Evolutionary conservation across 2,329 filamentous ascomycete genomes (phyloP).

Genomic region (Beauveria caledonica): DNA sequence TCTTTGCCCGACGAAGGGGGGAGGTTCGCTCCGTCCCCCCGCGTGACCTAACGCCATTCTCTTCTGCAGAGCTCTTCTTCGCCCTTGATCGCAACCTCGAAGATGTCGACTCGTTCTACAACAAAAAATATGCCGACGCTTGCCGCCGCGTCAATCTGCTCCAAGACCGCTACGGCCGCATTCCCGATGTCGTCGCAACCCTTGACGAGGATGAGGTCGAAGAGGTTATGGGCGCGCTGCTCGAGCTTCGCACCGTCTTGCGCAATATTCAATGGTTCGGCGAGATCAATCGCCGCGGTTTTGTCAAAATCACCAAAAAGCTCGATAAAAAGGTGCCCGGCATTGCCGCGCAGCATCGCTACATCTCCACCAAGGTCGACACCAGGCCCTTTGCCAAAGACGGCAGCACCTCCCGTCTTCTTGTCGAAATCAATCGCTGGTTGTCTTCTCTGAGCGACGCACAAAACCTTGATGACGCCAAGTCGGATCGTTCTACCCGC

Average conservation of each 20-base stretch:
- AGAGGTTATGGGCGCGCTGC: conserved; percentile 80
- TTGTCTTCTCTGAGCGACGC: conserved; percentile 72
- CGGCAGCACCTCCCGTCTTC: conserved; percentile 37
- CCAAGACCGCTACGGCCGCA: conserved; percentile 76
- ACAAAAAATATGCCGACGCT: conserved; percentile 84
- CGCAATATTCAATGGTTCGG: conserved; percentile 96
- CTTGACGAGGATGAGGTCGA: conserved; percentile 85
- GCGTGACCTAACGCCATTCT: conserved; percentile 16
- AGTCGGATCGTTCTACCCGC: conserved; percentile 63
- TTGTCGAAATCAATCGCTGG: conserved; percentile 77
- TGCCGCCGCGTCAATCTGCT: conserved; percentile 77
- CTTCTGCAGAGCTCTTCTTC: conserved; percentile 79
- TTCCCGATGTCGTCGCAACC: conserved; percentile 58
- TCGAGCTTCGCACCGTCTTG: conserved; percentile 80
- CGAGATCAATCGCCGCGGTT: conserved; percentile 89
- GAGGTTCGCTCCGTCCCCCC: conserved; percentile 24
- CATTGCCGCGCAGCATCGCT: conserved; percentile 70
- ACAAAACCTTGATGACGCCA: conserved; percentile 66
- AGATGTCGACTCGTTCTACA: conserved; percentile 94
- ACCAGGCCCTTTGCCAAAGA: conserved; percentile 80
- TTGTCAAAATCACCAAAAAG: conserved; percentile 98
- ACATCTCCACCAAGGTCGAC: conserved; percentile 85
- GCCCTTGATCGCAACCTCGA: conserved; percentile 94
- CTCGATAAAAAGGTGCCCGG: conserved; percentile 86
- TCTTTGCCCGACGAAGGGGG: conserved; percentile 13